Percentiles rank a stretch among this genome's conserved stretches.
phyloP scores from a whole-genome alignment of 805 yeast species.

The Monosporozyma solicola region DNA sequence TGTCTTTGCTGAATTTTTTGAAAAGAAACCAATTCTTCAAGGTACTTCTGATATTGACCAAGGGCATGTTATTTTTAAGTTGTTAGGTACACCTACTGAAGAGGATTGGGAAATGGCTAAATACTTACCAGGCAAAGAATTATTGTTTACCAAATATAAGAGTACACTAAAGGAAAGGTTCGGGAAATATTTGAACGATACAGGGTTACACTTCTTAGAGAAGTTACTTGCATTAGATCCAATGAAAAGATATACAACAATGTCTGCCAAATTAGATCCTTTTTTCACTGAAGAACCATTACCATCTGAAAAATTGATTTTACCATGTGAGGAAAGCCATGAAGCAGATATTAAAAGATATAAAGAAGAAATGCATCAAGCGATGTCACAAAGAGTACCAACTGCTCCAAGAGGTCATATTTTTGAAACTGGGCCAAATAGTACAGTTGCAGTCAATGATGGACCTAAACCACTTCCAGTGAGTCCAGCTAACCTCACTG shows the following conservation, averaged over 20 bases:
- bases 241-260: conserved; percentile 61
- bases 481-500: not conserved
- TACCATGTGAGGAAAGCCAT: conserved; percentile 76
- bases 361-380: conserved; percentile 34
- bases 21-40: conserved; percentile 69
- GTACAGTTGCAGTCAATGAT: not conserved
- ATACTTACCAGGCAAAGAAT: conserved; percentile 43
- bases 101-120: conserved; percentile 54
- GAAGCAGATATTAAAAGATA: conserved; percentile 68
- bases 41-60: conserved; percentile 87
- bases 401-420: conserved; percentile 29
- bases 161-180: conserved; percentile 45
- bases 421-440: conserved; percentile 8
- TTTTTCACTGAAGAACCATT: conserved; percentile 63
- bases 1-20: conserved; percentile 85
- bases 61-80: conserved; percentile 66
- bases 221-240: conserved; percentile 67
- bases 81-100: conserved; percentile 70
- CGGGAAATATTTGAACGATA: conserved; percentile 29
- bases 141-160: conserved; percentile 26
- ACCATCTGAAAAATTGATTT: conserved; percentile 50
- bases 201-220: conserved; percentile 48
- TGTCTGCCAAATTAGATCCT: conserved; percentile 60
- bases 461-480: not conserved
- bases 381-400: conserved; percentile 28